Base-by-base conservation (phyloP, 202 grass and related monocot species). In the Thinopyrum obtusiflorum region DNA sequence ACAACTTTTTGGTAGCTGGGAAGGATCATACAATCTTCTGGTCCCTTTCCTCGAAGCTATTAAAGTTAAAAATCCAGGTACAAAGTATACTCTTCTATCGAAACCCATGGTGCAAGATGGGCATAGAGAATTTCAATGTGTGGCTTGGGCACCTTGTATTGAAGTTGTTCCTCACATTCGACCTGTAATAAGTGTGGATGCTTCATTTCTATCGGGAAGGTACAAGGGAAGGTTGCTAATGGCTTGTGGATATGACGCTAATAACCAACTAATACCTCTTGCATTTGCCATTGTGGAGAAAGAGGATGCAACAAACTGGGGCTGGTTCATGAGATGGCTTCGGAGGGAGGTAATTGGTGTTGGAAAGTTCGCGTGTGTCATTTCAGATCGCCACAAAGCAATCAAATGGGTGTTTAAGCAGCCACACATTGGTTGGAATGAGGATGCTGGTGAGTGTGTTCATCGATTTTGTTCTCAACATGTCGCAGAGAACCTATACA, bases 131-230 rank as follows among this genome's bases (percentile, higher is more conserved):
- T 86, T 86, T 20, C 51, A 60, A 86, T 47, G 78, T 75, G 59
- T 76, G 23, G 61, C 77, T 68, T 87, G 85, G 78, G 39, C 78
- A 51, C 53, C 68, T 28, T 70, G 66, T 29, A 82, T 87, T 21
- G n/a, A 82, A 12, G 85, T 37, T 14, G 47, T 82, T 74, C 76
- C 25, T 39, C 35, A 82, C 26, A 49, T 77, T 26, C 35, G 78
- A 13, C 78, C 59, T 1, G 85, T 87, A 15, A 87, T 82, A 35
- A 64, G 85, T 87, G 61, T 87, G 46, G 78, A 82, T 60, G 62
- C 49, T 26, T 42, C 4, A 9, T 71, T 71, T 42, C 10, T 71
- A 10, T 42, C 68, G 2, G 20, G 68, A 33, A 78, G 72, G 15
- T 75, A 82, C 46, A 72, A 63, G 9, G 67, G 78, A 24, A 87